These are phyloP conservation scores for Pythium brassicae DNA, from an alignment of 352 stramenopile species.

Conservation along the genomic window DNA sequence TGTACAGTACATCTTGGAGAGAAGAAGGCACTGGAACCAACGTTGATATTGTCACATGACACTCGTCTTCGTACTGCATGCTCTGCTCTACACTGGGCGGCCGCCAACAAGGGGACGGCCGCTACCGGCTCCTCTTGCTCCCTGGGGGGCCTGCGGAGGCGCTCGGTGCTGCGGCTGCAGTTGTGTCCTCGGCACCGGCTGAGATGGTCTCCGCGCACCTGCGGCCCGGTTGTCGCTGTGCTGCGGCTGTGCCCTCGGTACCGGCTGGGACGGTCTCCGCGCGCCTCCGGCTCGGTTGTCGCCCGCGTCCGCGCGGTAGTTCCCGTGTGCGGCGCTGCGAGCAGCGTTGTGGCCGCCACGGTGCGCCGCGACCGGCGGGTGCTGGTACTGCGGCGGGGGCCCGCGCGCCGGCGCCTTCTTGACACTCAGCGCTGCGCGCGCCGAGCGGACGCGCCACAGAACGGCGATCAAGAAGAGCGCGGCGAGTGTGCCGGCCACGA, in stretches of 20 bases:
- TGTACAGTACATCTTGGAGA: no score
- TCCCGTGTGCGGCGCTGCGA: not conserved
- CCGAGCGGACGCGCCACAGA: slow-evolving; percentile 35
- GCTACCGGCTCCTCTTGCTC: no score
- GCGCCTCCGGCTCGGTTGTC: not conserved
- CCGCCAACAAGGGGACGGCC: no score
- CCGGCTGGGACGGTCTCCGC: not conserved
- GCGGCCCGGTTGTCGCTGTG: not conserved
- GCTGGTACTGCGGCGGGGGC: not conserved
- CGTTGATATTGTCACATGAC: not conserved
- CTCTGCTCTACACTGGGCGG: not conserved
- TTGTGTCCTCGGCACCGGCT: not conserved
- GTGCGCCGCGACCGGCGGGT: not conserved
- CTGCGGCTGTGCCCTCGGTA: not conserved
- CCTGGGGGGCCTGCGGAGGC: not conserved
- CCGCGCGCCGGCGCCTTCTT: slow-evolving; percentile 13
- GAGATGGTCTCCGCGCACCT: slow-evolving; percentile 1
- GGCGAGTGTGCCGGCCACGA: slow-evolving; percentile 41
- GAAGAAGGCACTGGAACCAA: no score
- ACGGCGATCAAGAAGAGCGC: slow-evolving; percentile 55
- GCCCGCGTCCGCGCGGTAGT: slow-evolving; percentile 6
- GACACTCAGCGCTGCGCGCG: slow-evolving; percentile 6
- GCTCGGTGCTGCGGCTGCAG: slow-evolving; percentile 1
- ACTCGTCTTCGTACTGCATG: not conserved
- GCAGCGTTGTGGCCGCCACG: no score